Percentiles rank a stretch among this genome's conserved stretches.
Conservation (phyloP, 2,329 filamentous ascomycete species). For the Fusarium poae region DNA sequence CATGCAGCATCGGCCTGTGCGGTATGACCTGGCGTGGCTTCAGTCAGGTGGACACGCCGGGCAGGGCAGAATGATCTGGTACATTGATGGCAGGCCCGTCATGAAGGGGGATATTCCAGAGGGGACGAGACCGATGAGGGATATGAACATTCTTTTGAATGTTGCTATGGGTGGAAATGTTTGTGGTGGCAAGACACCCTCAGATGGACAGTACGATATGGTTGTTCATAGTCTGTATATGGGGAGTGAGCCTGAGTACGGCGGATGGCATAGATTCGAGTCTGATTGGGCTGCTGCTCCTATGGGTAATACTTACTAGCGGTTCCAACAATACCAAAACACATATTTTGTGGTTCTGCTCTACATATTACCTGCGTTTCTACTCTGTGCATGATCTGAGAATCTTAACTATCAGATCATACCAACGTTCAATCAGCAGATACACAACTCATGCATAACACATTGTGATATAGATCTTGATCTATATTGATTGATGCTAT, state of each 20-base stretch:
- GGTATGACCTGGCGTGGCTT: conserved; percentile 70
- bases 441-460: conserved; percentile 5
- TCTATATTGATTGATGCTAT: conserved; percentile 5
- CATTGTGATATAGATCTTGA: conserved; percentile 6
- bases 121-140: conserved; percentile 66
- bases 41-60: conserved; percentile 58
- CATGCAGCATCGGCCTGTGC: conserved; percentile 61
- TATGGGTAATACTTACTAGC: conserved; percentile 53
- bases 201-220: conserved; percentile 68
- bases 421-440: background rate
- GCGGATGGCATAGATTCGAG: conserved; percentile 68
- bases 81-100: conserved; percentile 67
- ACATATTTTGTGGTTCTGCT: background rate
- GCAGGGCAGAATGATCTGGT: conserved; percentile 67
- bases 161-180: conserved; percentile 74
- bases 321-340: background rate
- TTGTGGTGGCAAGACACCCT: conserved; percentile 64
- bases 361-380: background rate
- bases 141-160: conserved; percentile 69
- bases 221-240: conserved; percentile 66
- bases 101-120: conserved; percentile 68
- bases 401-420: background rate
- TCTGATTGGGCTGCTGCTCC: conserved; percentile 59
- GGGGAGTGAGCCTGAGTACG: conserved; percentile 63
- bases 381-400: background rate